Percentiles rank a stretch among this genome's conserved stretches.
These are phyloP conservation scores for Sicyos baderoa DNA, from an alignment of 306 rosid species.

Conservation along the genomic window DNA sequence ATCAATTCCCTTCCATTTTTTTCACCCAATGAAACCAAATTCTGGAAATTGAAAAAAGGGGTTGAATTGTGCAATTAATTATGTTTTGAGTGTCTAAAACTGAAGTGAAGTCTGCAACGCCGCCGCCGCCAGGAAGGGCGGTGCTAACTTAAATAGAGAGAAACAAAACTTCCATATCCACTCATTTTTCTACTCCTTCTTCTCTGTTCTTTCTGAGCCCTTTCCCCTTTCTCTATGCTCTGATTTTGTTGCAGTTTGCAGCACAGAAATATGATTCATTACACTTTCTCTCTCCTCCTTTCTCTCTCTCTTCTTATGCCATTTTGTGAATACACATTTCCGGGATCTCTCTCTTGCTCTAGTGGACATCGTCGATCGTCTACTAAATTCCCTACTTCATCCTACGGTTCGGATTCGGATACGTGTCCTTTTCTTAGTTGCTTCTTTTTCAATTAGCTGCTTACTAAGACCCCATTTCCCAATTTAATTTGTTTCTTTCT, in stretches of 20 bases:
- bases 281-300: neutral
- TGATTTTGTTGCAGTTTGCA: slow-evolving; percentile 11
- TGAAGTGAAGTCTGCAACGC: slow-evolving; percentile 12
- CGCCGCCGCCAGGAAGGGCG: slow-evolving; percentile 13
- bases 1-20: neutral
- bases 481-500: no score
- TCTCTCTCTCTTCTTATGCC: neutral
- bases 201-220: slow-evolving; percentile 1
- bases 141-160: slow-evolving; percentile 10
- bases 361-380: neutral
- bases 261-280: slow-evolving; percentile 16
- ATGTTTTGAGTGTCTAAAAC: neutral
- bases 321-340: slow-evolving; percentile 1
- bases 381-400: neutral
- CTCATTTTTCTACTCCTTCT: neutral
- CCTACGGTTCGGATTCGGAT: neutral
- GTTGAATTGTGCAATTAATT: neutral
- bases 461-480: neutral
- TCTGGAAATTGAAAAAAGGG: neutral
- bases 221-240: slow-evolving; percentile 19
- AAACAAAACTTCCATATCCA: neutral
- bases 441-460: neutral
- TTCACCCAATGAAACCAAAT: neutral
- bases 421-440: neutral
- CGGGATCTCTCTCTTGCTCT: neutral